Evolutionary conservation across 1,139 yeast genomes (phyloP).

Genomic region (Saccharomyces pastorianus): DNA sequence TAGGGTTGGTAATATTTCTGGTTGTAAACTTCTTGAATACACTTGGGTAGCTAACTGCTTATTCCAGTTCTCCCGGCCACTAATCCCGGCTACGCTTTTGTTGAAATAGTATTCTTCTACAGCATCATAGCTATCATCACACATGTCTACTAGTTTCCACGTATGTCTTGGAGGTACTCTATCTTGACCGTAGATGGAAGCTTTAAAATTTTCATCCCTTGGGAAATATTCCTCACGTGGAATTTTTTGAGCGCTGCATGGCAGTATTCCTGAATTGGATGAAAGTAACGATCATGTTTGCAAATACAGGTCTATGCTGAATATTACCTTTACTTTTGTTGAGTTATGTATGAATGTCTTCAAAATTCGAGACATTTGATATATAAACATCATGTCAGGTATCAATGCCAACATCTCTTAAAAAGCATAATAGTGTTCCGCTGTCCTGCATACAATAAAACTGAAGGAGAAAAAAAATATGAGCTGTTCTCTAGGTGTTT

Average conservation of each 20-base stretch:
- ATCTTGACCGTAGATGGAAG: neutral
- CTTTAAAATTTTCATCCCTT: neutral
- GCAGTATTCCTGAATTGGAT: neutral
- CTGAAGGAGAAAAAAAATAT: neutral
- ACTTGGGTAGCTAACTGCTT: slow-evolving; percentile 1
- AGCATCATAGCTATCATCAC: slow-evolving; percentile 1
- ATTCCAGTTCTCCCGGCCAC: slow-evolving; percentile 1
- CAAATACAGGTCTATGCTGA: neutral
- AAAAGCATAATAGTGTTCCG: neutral
- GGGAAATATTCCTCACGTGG: neutral
- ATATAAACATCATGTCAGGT: neutral
- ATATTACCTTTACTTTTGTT: neutral
- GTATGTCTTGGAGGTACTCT: neutral
- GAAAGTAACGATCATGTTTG: neutral
- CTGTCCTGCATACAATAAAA: neutral
- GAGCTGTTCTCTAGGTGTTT: neutral
- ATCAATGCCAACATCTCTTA: neutral
- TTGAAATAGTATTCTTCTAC: slow-evolving; percentile 2
- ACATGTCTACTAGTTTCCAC: neutral
- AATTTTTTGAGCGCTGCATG: neutral
- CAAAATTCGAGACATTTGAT: neutral
- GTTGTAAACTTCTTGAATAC: slow-evolving; percentile 4
- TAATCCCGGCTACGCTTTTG: neutral
- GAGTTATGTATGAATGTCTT: neutral
- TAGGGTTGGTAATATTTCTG: slow-evolving; percentile 2